Evolutionary conservation across 176 grass and related monocot species (phyloP).

Genomic region (Carex scoparia): DNA sequence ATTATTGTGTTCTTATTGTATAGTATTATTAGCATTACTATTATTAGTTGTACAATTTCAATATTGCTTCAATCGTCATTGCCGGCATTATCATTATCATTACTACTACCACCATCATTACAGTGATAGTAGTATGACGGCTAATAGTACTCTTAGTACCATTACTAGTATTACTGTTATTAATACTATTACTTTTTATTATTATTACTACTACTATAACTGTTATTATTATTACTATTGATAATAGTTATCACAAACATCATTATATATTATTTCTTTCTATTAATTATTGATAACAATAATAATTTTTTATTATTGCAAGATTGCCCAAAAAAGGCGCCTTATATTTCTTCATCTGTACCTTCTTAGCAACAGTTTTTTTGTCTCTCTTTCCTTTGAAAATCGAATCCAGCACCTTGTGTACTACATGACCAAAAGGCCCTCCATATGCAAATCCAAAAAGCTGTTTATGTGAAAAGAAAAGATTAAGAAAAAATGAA

Average conservation of each 20-base stretch:
- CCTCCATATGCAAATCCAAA: constrained; percentile 85
- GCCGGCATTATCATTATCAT: not conserved
- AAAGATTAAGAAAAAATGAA: constrained; percentile 17
- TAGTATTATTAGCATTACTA: not conserved
- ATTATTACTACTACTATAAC: not conserved
- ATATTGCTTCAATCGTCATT: not conserved
- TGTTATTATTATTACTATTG: not conserved
- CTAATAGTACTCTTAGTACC: not conserved
- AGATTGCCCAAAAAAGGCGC: not conserved
- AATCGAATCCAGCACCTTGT: constrained; percentile 78
- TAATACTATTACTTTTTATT: not conserved
- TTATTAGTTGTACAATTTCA: not conserved
- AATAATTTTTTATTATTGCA: not conserved
- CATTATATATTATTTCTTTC: not conserved
- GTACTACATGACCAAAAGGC: constrained; percentile 74
- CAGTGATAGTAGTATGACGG: not conserved
- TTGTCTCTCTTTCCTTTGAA: constrained; percentile 88
- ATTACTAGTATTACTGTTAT: not conserved
- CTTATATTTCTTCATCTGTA: constrained; percentile 14
- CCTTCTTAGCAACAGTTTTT: constrained; percentile 92
- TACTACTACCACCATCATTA: not conserved
- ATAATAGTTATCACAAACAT: not conserved
- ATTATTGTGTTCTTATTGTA: not conserved
- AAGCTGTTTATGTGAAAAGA: constrained; percentile 35
- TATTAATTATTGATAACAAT: not conserved